Conservation (phyloP, 352 stramenopile genomes). For the Phytophthora sp. region DNA sequence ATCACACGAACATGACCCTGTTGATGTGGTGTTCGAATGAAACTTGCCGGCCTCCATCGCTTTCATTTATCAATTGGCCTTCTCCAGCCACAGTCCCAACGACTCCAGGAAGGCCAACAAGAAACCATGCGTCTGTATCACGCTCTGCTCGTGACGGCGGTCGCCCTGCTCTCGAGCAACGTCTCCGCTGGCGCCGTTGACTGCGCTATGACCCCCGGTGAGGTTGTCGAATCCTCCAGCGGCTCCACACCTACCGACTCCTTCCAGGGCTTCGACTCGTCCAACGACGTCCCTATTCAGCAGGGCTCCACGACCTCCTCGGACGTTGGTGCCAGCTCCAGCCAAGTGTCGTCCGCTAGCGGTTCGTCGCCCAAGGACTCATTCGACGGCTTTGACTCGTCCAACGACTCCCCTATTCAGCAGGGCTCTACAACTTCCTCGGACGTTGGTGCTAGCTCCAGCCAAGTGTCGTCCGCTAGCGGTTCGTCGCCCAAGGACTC, state of each 20-base stretch:
- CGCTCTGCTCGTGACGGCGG: conserved; percentile 17
- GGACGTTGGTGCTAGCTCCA: background rate
- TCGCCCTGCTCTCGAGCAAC: conserved; percentile 23
- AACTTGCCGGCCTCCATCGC: background rate
- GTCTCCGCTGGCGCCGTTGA: conserved; percentile 6
- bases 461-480: too few species aligned
- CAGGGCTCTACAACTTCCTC: background rate
- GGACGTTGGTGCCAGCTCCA: background rate
- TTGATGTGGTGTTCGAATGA: conserved; percentile 11
- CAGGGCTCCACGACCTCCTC: too few species aligned
- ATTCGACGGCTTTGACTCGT: background rate
- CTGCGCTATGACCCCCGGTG: conserved; percentile 12
- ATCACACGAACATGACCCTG: conserved; percentile 13
- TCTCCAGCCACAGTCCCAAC: conserved; percentile 16
- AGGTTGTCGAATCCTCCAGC: conserved; percentile 12
- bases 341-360: background rate
- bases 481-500: too few species aligned
- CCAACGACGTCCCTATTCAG: conserved; percentile 17
- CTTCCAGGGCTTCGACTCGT: background rate
- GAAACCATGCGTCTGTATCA: conserved; percentile 27
- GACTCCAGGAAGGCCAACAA: conserved; percentile 21
- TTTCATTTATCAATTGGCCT: conserved; percentile 31
- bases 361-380: background rate
- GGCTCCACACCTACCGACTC: background rate
- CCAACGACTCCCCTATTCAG: background rate